These are phyloP conservation scores for Triticum aestivum DNA, from an alignment of 176 grass and related monocot species.

Conservation along the genomic window IWGSC_CS_RefSeq_v2.1 NC_057797.1:674386550-674387049, in stretches of 20 bases:
- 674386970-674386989: not conserved
- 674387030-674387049: not conserved
- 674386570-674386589: conserved; percentile 86
- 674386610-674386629: conserved; percentile 27
- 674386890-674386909: not conserved
- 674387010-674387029: not conserved
- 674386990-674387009: not conserved
- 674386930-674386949: too few relatives aligned
- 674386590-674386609: conserved; percentile 81
- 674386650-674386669: conserved; percentile 18
- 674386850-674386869: not conserved
- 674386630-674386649: not conserved
- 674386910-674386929: not conserved
- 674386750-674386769: not conserved
- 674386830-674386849: not conserved
- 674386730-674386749: conserved; percentile 1
- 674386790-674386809: not conserved
- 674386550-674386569: conserved; percentile 90
- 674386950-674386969: not conserved
- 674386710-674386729: conserved; percentile 1
- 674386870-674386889: not conserved
- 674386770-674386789: not conserved
- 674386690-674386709: conserved; percentile 22
- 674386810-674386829: not conserved
- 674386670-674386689: conserved; percentile 9